These are phyloP conservation scores for Xylariaceae sp. DNA, from an alignment of 2,329 filamentous ascomycete genomes.

Conservation along the genomic window DNA sequence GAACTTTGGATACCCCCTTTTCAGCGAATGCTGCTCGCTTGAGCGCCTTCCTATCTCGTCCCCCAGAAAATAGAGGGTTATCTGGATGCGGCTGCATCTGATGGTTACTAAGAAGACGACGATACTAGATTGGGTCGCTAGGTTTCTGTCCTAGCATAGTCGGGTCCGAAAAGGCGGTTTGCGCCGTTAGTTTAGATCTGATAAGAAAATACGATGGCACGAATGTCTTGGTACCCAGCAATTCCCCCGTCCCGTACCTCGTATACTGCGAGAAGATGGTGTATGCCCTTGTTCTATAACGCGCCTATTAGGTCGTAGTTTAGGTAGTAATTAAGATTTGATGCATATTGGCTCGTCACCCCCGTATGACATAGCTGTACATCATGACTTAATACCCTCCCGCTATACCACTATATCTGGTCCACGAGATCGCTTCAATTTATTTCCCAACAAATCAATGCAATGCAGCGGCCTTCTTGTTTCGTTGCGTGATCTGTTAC, in stretches of 20 bases:
- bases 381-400: conserved; percentile 2
- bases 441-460: neutral
- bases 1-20: conserved; percentile 32
- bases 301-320: no score
- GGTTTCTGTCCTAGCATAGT: conserved; percentile 2
- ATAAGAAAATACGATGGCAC: conserved; percentile 9
- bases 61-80: conserved; percentile 14
- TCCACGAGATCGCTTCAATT: no score
- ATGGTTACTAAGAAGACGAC: conserved; percentile 9
- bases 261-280: neutral
- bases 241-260: conserved; percentile 2
- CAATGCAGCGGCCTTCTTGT: neutral
- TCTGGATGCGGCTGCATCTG: conserved; percentile 17
- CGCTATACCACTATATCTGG: no score
- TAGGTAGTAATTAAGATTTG: neutral
- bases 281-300: neutral
- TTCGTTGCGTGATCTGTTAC: conserved; percentile 19
- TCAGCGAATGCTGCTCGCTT: conserved; percentile 21
- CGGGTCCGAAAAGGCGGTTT: neutral
- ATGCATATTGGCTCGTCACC: neutral
- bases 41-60: conserved; percentile 27
- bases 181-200: neutral
- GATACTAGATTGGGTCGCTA: no score
- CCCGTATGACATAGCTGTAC: neutral
- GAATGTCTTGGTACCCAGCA: conserved; percentile 2